Evolutionary conservation across 306 rosid species (phyloP).

Genomic region (Pyrus communis): DNA sequence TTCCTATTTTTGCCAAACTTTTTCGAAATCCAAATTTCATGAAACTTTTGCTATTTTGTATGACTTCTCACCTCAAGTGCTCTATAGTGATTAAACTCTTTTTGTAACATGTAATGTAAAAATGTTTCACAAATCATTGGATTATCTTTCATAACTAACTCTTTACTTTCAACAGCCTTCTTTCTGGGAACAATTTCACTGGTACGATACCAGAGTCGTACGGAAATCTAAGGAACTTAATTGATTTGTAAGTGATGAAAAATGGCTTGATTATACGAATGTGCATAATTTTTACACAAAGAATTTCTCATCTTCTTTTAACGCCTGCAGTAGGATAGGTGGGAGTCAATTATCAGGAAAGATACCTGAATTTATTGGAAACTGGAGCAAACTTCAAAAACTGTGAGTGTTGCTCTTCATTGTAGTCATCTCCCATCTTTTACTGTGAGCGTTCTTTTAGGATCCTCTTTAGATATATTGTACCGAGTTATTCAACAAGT

Average conservation of each 20-base stretch:
- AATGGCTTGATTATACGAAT: background rate
- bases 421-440: no score
- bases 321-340: slow-evolving; percentile 58
- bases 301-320: background rate
- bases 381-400: slow-evolving; percentile 38
- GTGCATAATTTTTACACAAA: background rate
- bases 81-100: no score
- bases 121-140: no score
- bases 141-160: no score
- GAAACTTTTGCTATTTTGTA: no score
- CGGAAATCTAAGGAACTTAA: slow-evolving; percentile 46
- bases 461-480: no score
- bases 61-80: no score
- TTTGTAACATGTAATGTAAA: no score
- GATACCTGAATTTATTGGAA: slow-evolving; percentile 60
- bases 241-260: slow-evolving; percentile 46
- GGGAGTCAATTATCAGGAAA: slow-evolving; percentile 53
- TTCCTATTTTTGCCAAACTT: background rate
- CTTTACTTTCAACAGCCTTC: slow-evolving; percentile 23
- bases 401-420: no score
- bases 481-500: no score
- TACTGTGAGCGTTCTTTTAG: no score
- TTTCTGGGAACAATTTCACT: slow-evolving; percentile 46
- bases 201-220: slow-evolving; percentile 53
- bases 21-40: no score